Base-by-base conservation (phyloP, 305 asterid species). In the Ilex paraguariensis region DNA sequence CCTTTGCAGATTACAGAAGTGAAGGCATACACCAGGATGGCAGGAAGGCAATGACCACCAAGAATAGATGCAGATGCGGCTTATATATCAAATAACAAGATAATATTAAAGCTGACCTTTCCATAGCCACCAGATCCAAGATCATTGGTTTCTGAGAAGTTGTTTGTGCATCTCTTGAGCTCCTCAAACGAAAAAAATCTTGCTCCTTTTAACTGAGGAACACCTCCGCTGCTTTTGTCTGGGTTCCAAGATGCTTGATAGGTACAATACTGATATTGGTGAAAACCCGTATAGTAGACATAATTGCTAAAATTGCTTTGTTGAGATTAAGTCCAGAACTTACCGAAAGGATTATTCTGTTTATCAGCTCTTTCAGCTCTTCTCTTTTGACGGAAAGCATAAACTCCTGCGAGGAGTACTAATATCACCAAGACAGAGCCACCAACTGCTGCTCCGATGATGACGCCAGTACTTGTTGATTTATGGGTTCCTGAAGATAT, bases 51-150 rank as follows among this genome's bases (percentile, higher is more conserved):
- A 21, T 1, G 28, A 21, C 28, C 28, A 21, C 28, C 0, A 2
- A 21, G 1, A 21, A 1, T 21, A 21, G 28, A 21, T 21, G 28
- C 28, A 21, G 28, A 21, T 21, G 28, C 28, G 1, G 28, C 28
- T 21, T 21, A 36, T 0, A 36, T 36, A 36, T 36, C 42, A 5
- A 36, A 36, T 5, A 12, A 49, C 53, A 49, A 49, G 53, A 49
- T 11, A n/a, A 5, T 49, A 57, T 46, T 13, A 45, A 57, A 62
- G 58, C 66, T 59, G 52, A 91, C 98, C 91, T 83, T 91, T 55
- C 98, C 98, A 59, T 88, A 91, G 58, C 98, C 98, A 51, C 98
- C 98, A 64, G 77, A 67, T 61, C 98, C 96, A 31, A 88, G 63
- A 55, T 69, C 80, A 76, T 91, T 91, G 39, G 40, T 31, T 42